Percentiles rank a stretch among this genome's conserved stretches.
These are phyloP conservation scores for Podila epigama DNA, from an alignment of 192 early-diverging fungal genomes.

Conservation along the genomic window DNA sequence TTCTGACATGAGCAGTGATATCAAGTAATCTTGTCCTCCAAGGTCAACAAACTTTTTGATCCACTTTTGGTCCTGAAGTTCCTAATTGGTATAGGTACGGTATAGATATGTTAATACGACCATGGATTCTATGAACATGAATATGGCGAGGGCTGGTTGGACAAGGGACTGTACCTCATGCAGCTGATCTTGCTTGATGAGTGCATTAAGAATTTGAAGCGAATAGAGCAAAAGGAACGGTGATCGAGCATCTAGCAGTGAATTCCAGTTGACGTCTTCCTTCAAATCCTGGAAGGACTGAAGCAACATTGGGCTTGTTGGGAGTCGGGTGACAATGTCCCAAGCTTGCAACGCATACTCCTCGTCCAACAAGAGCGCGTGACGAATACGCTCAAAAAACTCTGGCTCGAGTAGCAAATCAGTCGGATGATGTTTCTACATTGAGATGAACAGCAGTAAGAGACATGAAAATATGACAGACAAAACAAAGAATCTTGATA, in stretches of 20 bases:
- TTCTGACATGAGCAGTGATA: slow-evolving; percentile 36
- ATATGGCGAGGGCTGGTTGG: not conserved
- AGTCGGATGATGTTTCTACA: slow-evolving; percentile 39
- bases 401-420: slow-evolving; percentile 47
- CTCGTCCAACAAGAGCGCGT: slow-evolving; percentile 51
- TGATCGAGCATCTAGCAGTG: slow-evolving; percentile 47
- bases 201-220: slow-evolving; percentile 49
- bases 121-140: not conserved
- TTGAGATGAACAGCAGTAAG: not conserved
- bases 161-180: slow-evolving; percentile 6
- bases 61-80: slow-evolving; percentile 28
- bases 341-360: slow-evolving; percentile 55
- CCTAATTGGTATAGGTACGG: slow-evolving; percentile 1
- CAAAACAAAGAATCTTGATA: not conserved
- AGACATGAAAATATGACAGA: not conserved
- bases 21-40: slow-evolving; percentile 49
- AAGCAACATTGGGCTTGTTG: slow-evolving; percentile 43
- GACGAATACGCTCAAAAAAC: slow-evolving; percentile 52
- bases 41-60: slow-evolving; percentile 43
- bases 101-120: not conserved
- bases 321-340: slow-evolving; percentile 39
- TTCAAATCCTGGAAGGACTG: slow-evolving; percentile 30
- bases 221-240: slow-evolving; percentile 56
- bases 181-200: slow-evolving; percentile 47
- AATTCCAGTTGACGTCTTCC: slow-evolving; percentile 40